A percentile compares a stretch with the other conserved stretches of the same genome.
Conservation (phyloP, 1,139 yeast species). For the Debaryomyces subglobosus region DNA sequence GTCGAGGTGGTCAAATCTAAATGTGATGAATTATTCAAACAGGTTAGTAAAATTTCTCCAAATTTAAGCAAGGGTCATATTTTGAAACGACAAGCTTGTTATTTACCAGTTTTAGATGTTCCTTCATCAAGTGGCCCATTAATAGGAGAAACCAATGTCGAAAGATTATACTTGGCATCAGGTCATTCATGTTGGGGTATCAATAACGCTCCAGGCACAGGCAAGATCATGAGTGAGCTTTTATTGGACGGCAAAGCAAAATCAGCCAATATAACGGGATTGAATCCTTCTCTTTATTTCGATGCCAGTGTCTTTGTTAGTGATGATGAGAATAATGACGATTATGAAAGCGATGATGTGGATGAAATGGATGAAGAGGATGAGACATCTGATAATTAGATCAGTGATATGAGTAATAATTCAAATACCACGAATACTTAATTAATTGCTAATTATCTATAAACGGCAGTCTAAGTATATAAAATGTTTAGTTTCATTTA, state of each 20-base stretch:
- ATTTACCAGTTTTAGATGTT: slow-evolving; percentile 89
- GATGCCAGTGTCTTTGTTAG: slow-evolving; percentile 63
- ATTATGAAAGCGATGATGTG: slow-evolving; percentile 2
- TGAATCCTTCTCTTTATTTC: slow-evolving; percentile 85
- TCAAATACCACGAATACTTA: neutral
- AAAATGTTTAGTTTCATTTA: neutral
- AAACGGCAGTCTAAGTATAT: neutral
- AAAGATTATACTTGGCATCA: slow-evolving; percentile 75
- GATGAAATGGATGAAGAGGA: neutral
- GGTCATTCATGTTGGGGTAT: slow-evolving; percentile 99
- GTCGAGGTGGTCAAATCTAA: slow-evolving; percentile 86
- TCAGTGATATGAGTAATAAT: neutral
- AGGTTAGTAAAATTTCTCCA: slow-evolving; percentile 78
- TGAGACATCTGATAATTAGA: neutral
- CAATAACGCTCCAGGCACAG: slow-evolving; percentile 96
- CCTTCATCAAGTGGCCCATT: slow-evolving; percentile 93
- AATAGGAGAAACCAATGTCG: slow-evolving; percentile 89
- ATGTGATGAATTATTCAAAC: slow-evolving; percentile 84
- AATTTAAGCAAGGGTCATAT: slow-evolving; percentile 75
- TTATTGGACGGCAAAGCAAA: slow-evolving; percentile 80
- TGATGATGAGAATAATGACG: slow-evolving; percentile 29
- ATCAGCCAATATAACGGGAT: slow-evolving; percentile 76
- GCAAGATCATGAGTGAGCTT: slow-evolving; percentile 86
- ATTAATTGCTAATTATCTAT: neutral
- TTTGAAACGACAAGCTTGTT: slow-evolving; percentile 89